Conservation (phyloP, 1,139 yeast genomes). For the Yamadazyma conglobata region DNA sequence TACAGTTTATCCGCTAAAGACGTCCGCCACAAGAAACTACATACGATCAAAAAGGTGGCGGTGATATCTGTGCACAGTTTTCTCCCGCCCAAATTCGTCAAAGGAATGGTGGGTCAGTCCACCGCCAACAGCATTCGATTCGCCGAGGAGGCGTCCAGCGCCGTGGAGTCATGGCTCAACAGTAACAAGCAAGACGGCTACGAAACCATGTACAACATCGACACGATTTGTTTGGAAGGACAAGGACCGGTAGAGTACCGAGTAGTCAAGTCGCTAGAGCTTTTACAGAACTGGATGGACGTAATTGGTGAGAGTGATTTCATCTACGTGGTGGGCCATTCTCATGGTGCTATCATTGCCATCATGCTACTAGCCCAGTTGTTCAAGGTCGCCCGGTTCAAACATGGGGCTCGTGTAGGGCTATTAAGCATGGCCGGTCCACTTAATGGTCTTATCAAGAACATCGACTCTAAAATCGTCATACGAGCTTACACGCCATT, state of each 20-base stretch:
- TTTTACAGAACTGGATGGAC: constrained; percentile 44
- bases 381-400: constrained; percentile 10
- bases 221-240: constrained; percentile 51
- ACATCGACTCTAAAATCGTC: constrained; percentile 44
- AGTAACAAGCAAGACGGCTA: constrained; percentile 21
- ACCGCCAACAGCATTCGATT: constrained; percentile 43
- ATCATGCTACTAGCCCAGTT: constrained; percentile 39
- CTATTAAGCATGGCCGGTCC: constrained; percentile 46
- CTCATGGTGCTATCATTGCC: constrained; percentile 45
- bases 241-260: constrained; percentile 46
- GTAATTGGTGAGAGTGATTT: constrained; percentile 37
- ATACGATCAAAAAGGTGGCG: constrained; percentile 30
- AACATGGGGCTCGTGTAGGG: constrained; percentile 29
- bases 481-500: constrained; percentile 42
- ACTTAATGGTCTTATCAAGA: constrained; percentile 41
- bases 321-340: constrained; percentile 42
- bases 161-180: constrained; percentile 39
- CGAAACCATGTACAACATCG: constrained; percentile 27
- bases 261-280: constrained; percentile 28
- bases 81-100: constrained; percentile 70
- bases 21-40: constrained; percentile 16
- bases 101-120: constrained; percentile 42
- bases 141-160: constrained; percentile 33
- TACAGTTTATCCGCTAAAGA: constrained; percentile 21
- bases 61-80: constrained; percentile 79